phyloP scores from a whole-genome alignment of 2,329 filamentous ascomycete species.

The Aureobasidium leucospermi region DNA sequence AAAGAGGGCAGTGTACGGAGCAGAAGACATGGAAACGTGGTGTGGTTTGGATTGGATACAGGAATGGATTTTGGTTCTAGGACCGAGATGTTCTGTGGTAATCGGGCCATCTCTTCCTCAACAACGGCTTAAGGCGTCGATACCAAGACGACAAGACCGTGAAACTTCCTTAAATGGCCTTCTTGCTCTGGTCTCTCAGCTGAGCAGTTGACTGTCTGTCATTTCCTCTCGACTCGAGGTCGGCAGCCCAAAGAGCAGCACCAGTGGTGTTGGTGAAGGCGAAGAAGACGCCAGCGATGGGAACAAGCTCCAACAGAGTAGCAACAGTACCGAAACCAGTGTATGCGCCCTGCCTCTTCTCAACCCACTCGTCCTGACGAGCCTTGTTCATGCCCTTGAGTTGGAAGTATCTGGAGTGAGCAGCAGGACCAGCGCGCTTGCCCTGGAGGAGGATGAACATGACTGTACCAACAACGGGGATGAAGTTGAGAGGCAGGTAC shows the following conservation, averaged over 20 bases:
- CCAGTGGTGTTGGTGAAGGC: slow-evolving; percentile 88
- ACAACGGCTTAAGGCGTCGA: neutral
- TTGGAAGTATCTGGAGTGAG: slow-evolving; percentile 71
- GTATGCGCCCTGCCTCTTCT: slow-evolving; percentile 66
- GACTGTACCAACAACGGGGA: slow-evolving; percentile 77
- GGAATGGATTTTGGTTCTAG: neutral
- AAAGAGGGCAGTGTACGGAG: neutral
- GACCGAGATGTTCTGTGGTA: neutral
- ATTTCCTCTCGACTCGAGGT: slow-evolving; percentile 25
- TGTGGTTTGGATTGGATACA: neutral
- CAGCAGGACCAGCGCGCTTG: slow-evolving; percentile 45
- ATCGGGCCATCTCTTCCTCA: neutral
- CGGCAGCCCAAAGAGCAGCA: slow-evolving; percentile 88
- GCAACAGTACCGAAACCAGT: slow-evolving; percentile 69
- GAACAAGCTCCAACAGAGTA: slow-evolving; percentile 76
- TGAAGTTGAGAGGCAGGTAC: slow-evolving; percentile 87
- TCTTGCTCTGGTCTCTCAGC: slow-evolving; percentile 26
- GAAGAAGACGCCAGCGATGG: slow-evolving; percentile 74
- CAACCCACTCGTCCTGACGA: slow-evolving; percentile 61
- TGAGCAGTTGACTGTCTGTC: slow-evolving; percentile 23
- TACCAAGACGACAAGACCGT: neutral
- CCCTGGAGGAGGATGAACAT: slow-evolving; percentile 71
- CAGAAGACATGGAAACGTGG: neutral
- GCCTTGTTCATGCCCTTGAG: slow-evolving; percentile 71
- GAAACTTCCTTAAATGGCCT: neutral